Evolutionary conservation across 257 asterid genomes (phyloP).

Genomic region (Handroanthus guayacan): DNA sequence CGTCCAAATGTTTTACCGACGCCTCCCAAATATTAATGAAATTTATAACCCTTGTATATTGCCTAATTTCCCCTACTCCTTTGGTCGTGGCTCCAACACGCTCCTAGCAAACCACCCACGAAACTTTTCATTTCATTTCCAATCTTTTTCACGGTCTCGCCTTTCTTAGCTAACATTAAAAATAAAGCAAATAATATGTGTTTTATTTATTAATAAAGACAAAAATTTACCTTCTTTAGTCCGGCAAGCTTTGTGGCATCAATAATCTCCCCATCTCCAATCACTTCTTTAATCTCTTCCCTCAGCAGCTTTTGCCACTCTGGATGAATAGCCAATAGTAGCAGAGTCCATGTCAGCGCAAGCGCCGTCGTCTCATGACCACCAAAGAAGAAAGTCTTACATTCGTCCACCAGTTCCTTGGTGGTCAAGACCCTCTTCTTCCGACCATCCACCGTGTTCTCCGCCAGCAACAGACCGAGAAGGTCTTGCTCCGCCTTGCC

Average conservation of each 20-base stretch:
- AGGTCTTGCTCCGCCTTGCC: slow-evolving; percentile 52
- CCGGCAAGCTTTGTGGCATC: slow-evolving; percentile 61
- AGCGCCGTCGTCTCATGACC: slow-evolving; percentile 94
- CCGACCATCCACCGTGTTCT: slow-evolving; percentile 45
- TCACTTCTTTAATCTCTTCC: slow-evolving; percentile 66
- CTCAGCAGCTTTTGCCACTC: slow-evolving; percentile 75
- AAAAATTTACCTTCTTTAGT: slow-evolving; percentile 70
- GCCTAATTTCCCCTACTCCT: too few relatives aligned
- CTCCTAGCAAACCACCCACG: too few relatives aligned
- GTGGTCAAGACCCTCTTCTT: slow-evolving; percentile 52
- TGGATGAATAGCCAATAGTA: slow-evolving; percentile 68
- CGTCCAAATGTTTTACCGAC: too few relatives aligned
- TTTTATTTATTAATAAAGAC: neutral
- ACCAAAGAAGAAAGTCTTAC: slow-evolving; percentile 92
- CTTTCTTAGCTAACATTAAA: too few relatives aligned
- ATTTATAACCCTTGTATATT: too few relatives aligned
- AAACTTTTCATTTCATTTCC: too few relatives aligned
- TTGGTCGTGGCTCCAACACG: too few relatives aligned
- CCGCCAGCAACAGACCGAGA: slow-evolving; percentile 63
- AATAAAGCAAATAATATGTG: too few relatives aligned
- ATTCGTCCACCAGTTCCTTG: slow-evolving; percentile 80
- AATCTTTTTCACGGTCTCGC: too few relatives aligned
- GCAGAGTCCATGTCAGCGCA: slow-evolving; percentile 81
- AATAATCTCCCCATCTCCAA: slow-evolving; percentile 53
- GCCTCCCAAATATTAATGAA: too few relatives aligned